Evolutionary conservation across 1,284 basidiomycete genomes (phyloP).

Genomic region (Ustilago nuda): DNA sequence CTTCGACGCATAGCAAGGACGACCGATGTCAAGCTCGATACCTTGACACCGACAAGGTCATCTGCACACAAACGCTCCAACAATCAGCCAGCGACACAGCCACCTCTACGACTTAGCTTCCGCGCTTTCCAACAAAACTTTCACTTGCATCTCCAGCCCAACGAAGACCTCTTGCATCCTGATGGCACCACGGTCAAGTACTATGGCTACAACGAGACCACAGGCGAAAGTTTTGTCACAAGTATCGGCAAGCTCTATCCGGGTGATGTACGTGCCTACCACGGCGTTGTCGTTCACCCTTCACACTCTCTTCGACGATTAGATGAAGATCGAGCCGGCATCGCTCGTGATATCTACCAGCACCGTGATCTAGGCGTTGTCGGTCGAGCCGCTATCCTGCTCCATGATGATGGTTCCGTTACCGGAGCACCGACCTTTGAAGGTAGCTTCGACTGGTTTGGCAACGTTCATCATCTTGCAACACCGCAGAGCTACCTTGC

Average conservation of each 20-base stretch:
- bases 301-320: constrained; percentile 39
- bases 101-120: constrained; percentile 55
- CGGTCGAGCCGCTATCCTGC: constrained; percentile 56
- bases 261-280: constrained; percentile 60
- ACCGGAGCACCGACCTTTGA: constrained; percentile 53
- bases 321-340: constrained; percentile 54
- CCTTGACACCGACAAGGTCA: constrained; percentile 7
- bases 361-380: constrained; percentile 51
- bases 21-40: constrained; percentile 29
- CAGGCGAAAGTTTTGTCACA: constrained; percentile 32
- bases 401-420: constrained; percentile 56
- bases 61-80: constrained; percentile 16
- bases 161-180: constrained; percentile 57
- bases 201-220: constrained; percentile 38
- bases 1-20: constrained; percentile 40
- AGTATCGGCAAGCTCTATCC: constrained; percentile 41
- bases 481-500: constrained; percentile 41
- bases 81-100: not conserved
- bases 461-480: constrained; percentile 58
- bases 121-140: constrained; percentile 60
- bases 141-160: constrained; percentile 58
- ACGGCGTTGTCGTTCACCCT: constrained; percentile 60
- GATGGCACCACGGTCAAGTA: constrained; percentile 55
- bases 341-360: constrained; percentile 47
- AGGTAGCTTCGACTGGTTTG: constrained; percentile 60